A percentile compares a stretch with the other conserved stretches of the same genome.
phyloP scores from a whole-genome alignment of 768 basidiomycete species.

The Rickenella mellea region DNA sequence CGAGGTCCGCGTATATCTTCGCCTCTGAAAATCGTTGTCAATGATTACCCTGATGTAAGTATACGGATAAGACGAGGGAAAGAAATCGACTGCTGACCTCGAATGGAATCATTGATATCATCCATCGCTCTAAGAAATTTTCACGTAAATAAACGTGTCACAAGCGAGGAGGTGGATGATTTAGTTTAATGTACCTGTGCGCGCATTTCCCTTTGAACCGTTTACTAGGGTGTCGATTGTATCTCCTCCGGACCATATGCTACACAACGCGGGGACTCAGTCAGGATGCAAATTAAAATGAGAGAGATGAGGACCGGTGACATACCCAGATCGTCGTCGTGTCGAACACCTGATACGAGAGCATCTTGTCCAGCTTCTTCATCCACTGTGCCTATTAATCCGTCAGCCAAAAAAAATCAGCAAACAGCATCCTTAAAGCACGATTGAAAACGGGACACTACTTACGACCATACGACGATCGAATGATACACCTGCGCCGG shows the following conservation, averaged over 20 bases:
- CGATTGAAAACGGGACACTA: not conserved
- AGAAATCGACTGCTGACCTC: not conserved
- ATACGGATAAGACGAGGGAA: not conserved
- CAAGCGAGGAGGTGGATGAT: not conserved
- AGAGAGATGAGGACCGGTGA: not conserved
- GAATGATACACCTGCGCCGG: conserved; percentile 1
- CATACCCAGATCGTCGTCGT: not conserved
- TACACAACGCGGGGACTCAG: not conserved
- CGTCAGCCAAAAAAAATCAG: too few relatives aligned
- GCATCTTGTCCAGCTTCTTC: not conserved
- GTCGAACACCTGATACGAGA: not conserved
- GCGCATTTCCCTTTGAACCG: not conserved
- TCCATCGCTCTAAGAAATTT: not conserved
- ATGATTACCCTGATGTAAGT: not conserved
- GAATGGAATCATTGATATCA: not conserved
- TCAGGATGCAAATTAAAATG: not conserved
- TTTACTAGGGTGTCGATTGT: not conserved
- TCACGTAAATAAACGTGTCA: not conserved
- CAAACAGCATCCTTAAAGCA: not conserved
- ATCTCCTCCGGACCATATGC: not conserved
- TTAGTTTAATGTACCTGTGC: not conserved
- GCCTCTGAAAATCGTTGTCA: not conserved
- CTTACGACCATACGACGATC: not conserved
- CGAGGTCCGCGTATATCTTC: not conserved
- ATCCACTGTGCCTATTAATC: not conserved